These are phyloP conservation scores for Axilococcus clingmanii DNA, from an alignment of 139 green algal genomes.

Conservation along the genomic window DNA sequence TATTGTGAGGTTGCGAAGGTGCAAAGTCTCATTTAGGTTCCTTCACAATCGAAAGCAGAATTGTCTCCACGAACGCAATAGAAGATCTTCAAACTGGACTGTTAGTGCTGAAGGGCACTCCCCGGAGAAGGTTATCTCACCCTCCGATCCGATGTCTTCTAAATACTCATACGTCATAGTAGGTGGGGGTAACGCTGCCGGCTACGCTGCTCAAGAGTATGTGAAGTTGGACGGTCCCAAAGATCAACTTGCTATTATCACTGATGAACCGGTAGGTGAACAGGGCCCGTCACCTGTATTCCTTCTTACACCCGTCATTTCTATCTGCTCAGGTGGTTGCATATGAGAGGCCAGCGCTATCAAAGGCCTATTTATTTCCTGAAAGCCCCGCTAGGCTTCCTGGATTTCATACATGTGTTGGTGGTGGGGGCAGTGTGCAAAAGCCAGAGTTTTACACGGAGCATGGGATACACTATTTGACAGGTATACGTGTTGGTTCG, in stretches of 20 bases:
- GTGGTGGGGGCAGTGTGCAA: conserved; percentile 74
- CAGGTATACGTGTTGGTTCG: conserved; percentile 34
- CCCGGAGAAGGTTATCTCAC: too few relatives aligned
- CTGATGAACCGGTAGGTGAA: conserved; percentile 46
- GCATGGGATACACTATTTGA: conserved; percentile 64
- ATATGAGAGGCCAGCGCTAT: conserved; percentile 85
- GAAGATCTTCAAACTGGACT: too few relatives aligned
- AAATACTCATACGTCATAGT: conserved; percentile 42
- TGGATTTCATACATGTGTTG: conserved; percentile 90
- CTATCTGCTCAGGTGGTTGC: too few relatives aligned
- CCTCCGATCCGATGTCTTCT: too few relatives aligned
- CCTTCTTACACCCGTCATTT: not conserved
- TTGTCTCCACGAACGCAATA: too few relatives aligned
- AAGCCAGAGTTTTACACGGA: conserved; percentile 66
- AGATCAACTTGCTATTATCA: conserved; percentile 62
- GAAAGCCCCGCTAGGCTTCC: conserved; percentile 61
- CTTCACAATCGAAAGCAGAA: too few relatives aligned
- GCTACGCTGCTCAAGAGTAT: conserved; percentile 57
- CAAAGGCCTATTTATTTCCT: conserved; percentile 79
- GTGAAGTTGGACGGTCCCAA: conserved; percentile 34
- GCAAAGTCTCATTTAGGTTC: too few relatives aligned
- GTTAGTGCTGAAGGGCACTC: too few relatives aligned
- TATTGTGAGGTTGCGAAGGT: too few relatives aligned
- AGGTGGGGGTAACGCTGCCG: conserved; percentile 60
- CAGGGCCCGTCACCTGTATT: not conserved